These are phyloP conservation scores for Abrus pulchellus DNA, from an alignment of 306 rosid species.

Conservation along the genomic window DNA sequence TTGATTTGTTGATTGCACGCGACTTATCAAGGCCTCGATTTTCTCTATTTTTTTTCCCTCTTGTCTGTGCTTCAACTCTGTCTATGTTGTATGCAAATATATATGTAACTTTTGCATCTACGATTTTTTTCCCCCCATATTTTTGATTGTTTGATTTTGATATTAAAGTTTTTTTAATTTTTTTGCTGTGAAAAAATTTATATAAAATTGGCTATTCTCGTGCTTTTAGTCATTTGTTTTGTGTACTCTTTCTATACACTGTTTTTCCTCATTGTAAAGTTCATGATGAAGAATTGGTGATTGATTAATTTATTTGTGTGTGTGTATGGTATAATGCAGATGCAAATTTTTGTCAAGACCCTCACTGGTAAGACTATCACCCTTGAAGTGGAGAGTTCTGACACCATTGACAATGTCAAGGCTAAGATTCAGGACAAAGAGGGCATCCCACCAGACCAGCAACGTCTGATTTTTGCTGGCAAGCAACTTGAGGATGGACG, in stretches of 20 bases:
- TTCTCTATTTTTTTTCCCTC: not conserved
- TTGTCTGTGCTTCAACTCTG: not conserved
- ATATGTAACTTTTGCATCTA: not conserved
- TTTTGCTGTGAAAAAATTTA: not conserved
- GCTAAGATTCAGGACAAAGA: conserved; percentile 45
- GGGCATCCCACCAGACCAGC: conserved; percentile 43
- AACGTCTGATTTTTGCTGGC: conserved; percentile 43
- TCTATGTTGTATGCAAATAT: not conserved
- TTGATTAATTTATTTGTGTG: not conserved
- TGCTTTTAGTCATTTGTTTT: not conserved
- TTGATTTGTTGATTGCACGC: not conserved
- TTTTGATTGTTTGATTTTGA: not conserved
- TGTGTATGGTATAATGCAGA: not conserved
- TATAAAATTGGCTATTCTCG: not conserved
- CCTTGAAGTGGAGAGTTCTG: conserved; percentile 45
- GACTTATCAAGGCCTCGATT: not conserved
- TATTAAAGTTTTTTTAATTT: too few species aligned
- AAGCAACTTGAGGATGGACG: conserved; percentile 46
- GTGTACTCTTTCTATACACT: not conserved
- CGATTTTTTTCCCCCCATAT: not conserved
- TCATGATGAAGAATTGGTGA: not conserved
- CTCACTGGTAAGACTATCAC: conserved; percentile 48
- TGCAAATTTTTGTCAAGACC: conserved; percentile 45
- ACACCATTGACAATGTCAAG: conserved; percentile 42
- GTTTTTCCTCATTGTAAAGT: not conserved